phyloP scores from a whole-genome alignment of 345 rosid species.

The Moricandia moricandioides region DNA sequence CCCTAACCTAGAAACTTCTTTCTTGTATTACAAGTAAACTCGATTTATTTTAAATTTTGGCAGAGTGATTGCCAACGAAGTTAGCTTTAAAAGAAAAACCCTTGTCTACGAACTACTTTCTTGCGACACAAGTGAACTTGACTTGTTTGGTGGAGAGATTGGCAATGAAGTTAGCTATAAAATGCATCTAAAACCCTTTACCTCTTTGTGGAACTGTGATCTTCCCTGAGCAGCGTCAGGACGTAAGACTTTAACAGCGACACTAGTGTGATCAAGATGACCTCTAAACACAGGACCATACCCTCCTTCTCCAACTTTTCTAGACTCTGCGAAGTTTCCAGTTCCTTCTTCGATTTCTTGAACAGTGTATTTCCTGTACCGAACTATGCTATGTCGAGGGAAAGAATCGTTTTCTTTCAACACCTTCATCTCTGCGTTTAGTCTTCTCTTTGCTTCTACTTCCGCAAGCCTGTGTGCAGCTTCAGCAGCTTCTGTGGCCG shows the following conservation, averaged over 20 bases:
- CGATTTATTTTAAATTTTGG: no score
- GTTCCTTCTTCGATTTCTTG: constrained; percentile 84
- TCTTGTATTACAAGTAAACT: neutral
- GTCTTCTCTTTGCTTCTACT: constrained; percentile 52
- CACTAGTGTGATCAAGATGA: constrained; percentile 77
- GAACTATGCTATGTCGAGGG: constrained; percentile 32
- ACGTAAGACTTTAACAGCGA: constrained; percentile 83
- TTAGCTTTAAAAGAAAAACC: no score
- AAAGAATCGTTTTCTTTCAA: constrained; percentile 45
- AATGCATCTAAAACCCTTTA: neutral
- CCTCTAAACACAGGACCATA: constrained; percentile 92
- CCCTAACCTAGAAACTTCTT: neutral
- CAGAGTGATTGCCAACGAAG: no score
- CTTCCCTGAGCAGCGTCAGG: constrained; percentile 97
- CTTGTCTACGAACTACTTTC: no score
- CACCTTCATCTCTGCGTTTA: constrained; percentile 44
- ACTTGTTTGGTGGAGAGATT: neutral
- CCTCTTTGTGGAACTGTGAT: constrained; percentile 87
- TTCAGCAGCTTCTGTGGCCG: constrained; percentile 76
- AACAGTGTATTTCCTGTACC: constrained; percentile 67
- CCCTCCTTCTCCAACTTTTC: constrained; percentile 94
- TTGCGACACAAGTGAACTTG: neutral
- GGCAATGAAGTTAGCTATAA: neutral
- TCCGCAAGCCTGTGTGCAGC: constrained; percentile 65
- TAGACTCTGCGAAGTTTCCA: constrained; percentile 41